These are phyloP conservation scores for Ramaria rubella DNA, from an alignment of 768 basidiomycete genomes.

Conservation along the genomic window DNA sequence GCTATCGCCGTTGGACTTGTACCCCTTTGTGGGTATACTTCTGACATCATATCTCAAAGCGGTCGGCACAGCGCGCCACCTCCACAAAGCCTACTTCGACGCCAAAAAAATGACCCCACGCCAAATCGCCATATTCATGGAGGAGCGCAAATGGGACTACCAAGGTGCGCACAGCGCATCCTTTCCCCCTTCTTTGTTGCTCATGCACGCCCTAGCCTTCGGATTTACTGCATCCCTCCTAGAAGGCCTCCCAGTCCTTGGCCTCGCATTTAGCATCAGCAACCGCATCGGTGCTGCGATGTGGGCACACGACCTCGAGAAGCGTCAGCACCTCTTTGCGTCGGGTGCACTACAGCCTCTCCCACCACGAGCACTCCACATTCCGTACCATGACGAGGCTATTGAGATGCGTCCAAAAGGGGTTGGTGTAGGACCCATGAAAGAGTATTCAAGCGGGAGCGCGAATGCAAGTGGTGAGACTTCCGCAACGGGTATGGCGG, in stretches of 20 bases:
- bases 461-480: not conserved
- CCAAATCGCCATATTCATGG: slow-evolving; percentile 70
- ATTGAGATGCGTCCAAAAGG: not conserved
- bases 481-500: not conserved
- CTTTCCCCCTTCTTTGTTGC: not conserved
- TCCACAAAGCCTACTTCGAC: slow-evolving; percentile 76
- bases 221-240: slow-evolving; percentile 80
- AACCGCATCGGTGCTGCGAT: slow-evolving; percentile 90
- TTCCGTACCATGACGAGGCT: not conserved
- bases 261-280: slow-evolving; percentile 75
- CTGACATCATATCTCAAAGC: slow-evolving; percentile 60
- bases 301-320: slow-evolving; percentile 71
- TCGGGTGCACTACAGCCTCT: slow-evolving; percentile 28
- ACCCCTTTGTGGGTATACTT: slow-evolving; percentile 62
- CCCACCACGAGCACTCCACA: slow-evolving; percentile 8
- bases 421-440: not conserved
- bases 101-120: slow-evolving; percentile 73
- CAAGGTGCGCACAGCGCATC: slow-evolving; percentile 39
- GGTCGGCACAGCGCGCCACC: slow-evolving; percentile 55
- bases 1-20: slow-evolving; percentile 55
- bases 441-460: not conserved
- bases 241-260: slow-evolving; percentile 76
- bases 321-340: slow-evolving; percentile 34
- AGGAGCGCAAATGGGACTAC: slow-evolving; percentile 89
- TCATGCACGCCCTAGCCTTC: slow-evolving; percentile 46